phyloP scores from a whole-genome alignment of 2,329 filamentous ascomycete genomes.

The Falciphora oryzae region DNA sequence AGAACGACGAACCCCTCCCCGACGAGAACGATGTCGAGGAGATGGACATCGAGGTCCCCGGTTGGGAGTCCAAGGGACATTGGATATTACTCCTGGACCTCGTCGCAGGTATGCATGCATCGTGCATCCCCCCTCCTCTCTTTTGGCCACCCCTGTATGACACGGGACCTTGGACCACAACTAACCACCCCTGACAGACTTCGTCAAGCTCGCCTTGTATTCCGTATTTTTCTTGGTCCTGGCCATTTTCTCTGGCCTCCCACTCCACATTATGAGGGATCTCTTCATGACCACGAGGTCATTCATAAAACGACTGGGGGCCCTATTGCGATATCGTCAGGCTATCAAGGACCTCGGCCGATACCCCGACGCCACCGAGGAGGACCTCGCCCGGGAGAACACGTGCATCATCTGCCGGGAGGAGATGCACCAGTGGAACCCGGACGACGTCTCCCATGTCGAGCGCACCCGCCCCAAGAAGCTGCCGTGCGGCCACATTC shows the following conservation, averaged over 20 bases:
- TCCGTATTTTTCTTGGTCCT: constrained; percentile 89
- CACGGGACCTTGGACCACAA: background rate
- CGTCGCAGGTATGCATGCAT: constrained; percentile 56
- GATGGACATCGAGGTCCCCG: constrained; percentile 89
- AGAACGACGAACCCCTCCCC: constrained; percentile 43
- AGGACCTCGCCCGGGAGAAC: constrained; percentile 79
- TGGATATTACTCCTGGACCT: constrained; percentile 88
- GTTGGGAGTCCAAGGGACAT: constrained; percentile 93
- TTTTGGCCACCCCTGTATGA: background rate
- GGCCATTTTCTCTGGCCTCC: constrained; percentile 87
- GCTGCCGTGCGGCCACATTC: constrained; percentile 88
- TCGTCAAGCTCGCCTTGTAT: constrained; percentile 86
- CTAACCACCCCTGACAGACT: constrained; percentile 49
- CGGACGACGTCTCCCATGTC: constrained; percentile 59
- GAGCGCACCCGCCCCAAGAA: constrained; percentile 90
- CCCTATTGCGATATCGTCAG: constrained; percentile 83
- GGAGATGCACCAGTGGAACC: constrained; percentile 80
- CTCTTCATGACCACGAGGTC: constrained; percentile 90
- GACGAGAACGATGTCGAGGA: constrained; percentile 73
- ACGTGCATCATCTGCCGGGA: constrained; percentile 98
- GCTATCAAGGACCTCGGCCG: constrained; percentile 92
- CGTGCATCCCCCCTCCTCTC: background rate
- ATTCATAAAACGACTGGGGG: constrained; percentile 82
- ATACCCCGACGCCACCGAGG: constrained; percentile 83
- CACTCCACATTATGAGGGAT: constrained; percentile 94